phyloP scores from a whole-genome alignment of 768 basidiomycete genomes.

The Collybia sordida region DNA sequence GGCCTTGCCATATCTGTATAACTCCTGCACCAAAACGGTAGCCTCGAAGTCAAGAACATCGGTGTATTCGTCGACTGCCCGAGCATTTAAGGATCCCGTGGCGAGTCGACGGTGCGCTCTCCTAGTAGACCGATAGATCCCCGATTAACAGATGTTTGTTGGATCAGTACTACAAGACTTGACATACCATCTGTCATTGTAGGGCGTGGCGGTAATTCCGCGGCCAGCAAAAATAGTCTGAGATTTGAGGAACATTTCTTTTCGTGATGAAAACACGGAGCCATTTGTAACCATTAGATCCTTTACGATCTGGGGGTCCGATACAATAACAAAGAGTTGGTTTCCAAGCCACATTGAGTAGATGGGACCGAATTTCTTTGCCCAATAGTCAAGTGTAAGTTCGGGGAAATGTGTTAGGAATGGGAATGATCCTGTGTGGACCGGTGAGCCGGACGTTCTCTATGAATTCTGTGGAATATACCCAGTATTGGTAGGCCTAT shows the following conservation, averaged over 20 bases:
- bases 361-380: slow-evolving; percentile 40
- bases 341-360: slow-evolving; percentile 48
- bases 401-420: slow-evolving; percentile 43
- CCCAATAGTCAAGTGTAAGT: slow-evolving; percentile 40
- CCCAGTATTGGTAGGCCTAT: slow-evolving; percentile 21
- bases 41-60: slow-evolving; percentile 39
- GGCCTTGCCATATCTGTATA: slow-evolving; percentile 30
- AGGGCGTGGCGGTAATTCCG: slow-evolving; percentile 43
- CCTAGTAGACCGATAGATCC: slow-evolving; percentile 24
- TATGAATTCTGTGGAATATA: slow-evolving; percentile 1
- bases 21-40: slow-evolving; percentile 32
- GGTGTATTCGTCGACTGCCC: slow-evolving; percentile 27
- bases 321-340: slow-evolving; percentile 46
- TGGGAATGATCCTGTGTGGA: slow-evolving; percentile 29
- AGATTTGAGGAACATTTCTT: slow-evolving; percentile 43
- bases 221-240: slow-evolving; percentile 42
- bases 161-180: not conserved
- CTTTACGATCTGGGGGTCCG: slow-evolving; percentile 41
- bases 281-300: slow-evolving; percentile 46
- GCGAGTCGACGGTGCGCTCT: slow-evolving; percentile 43
- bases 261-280: slow-evolving; percentile 45
- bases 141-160: no score
- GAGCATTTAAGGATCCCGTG: slow-evolving; percentile 25
- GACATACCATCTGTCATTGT: slow-evolving; percentile 39
- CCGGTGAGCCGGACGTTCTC: not conserved